Percentiles rank a stretch among this genome's conserved stretches.
Conservation (phyloP, 2,329 filamentous ascomycete genomes). For the Chaetomium olivaceum region DNA sequence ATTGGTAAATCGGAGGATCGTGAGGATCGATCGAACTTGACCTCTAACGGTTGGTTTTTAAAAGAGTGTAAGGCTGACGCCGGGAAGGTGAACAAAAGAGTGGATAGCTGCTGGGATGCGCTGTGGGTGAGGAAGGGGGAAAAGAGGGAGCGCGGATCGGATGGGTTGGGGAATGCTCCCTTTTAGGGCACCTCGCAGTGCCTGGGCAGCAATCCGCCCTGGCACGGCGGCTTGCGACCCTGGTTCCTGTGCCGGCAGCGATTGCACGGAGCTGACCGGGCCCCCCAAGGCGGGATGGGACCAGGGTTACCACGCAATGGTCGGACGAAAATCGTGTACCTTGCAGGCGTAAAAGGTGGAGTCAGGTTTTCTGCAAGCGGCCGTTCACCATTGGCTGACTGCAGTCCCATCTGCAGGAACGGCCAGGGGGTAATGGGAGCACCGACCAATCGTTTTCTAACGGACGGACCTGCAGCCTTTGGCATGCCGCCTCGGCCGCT, state of each 20-base stretch:
- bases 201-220: conserved; percentile 15
- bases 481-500: no score
- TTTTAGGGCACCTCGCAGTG: conserved; percentile 24
- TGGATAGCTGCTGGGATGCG: conserved; percentile 31
- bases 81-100: conserved; percentile 31
- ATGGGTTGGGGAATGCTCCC: conserved; percentile 24
- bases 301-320: conserved; percentile 16
- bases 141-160: conserved; percentile 19
- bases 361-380: background rate
- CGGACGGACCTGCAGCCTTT: conserved; percentile 7
- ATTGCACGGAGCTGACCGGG: conserved; percentile 3
- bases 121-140: conserved; percentile 21
- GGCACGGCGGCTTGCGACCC: conserved; percentile 18
- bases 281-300: background rate
- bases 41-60: conserved; percentile 16
- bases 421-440: conserved; percentile 4
- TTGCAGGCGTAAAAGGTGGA: conserved; percentile 21
- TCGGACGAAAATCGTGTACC: conserved; percentile 25
- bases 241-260: background rate
- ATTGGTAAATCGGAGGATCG: conserved; percentile 19
- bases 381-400: conserved; percentile 4
- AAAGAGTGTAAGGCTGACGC: conserved; percentile 35
- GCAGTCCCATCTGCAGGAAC: conserved; percentile 18
- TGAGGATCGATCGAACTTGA: conserved; percentile 19
- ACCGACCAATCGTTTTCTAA: conserved; percentile 17